Evolutionary conservation across 371 early-diverging fungal species (phyloP).

Genomic region (Zopfochytrium polystomum): DNA sequence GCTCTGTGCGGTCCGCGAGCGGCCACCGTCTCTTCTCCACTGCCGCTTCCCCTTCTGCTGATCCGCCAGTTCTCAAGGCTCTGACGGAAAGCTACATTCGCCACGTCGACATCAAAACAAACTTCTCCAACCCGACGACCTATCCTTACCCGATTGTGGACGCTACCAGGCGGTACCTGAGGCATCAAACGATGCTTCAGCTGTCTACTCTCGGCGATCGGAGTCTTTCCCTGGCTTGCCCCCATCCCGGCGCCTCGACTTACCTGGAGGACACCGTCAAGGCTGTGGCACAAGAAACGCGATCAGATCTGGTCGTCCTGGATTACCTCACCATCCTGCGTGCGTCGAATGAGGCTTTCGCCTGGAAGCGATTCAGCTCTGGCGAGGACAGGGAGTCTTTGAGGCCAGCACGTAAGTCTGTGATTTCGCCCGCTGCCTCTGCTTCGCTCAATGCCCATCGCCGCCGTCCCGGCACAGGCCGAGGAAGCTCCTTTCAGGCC

Average conservation of each 20-base stretch:
- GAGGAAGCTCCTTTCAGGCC: neutral
- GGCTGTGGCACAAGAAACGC: slow-evolving; percentile 27
- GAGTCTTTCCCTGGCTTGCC: slow-evolving; percentile 31
- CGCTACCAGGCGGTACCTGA: neutral
- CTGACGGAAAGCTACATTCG: neutral
- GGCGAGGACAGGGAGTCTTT: neutral
- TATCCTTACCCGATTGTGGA: neutral
- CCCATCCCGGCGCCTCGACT: slow-evolving; percentile 38
- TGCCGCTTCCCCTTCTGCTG: too few relatives aligned
- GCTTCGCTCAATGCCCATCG: neutral
- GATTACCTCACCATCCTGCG: slow-evolving; percentile 32
- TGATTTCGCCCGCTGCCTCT: neutral
- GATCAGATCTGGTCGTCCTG: slow-evolving; percentile 32
- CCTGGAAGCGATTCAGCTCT: neutral
- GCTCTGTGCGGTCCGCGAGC: too few relatives aligned
- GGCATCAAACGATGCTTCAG: neutral
- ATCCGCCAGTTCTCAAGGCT: neutral
- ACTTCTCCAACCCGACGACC: neutral
- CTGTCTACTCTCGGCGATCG: slow-evolving; percentile 2
- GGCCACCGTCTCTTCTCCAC: too few relatives aligned
- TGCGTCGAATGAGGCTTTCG: neutral
- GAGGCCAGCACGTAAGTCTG: neutral
- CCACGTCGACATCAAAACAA: neutral
- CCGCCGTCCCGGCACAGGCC: neutral
- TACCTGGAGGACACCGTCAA: slow-evolving; percentile 28